phyloP scores from a whole-genome alignment of 1,139 yeast species.

The Meyerozyma smithsonii region DNA sequence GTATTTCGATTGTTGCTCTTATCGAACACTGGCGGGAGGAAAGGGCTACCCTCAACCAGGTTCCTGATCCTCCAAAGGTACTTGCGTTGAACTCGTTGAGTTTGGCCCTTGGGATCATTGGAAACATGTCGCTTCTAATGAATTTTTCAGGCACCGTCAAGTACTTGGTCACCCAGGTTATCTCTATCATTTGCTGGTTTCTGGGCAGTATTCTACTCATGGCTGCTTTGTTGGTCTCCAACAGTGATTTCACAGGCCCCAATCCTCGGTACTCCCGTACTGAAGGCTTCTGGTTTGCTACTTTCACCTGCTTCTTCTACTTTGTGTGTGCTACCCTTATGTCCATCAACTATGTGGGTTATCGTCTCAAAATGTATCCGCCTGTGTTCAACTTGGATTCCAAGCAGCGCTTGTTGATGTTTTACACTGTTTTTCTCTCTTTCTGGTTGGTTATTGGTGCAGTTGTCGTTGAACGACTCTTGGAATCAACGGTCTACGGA shows the following conservation, averaged over 20 bases:
- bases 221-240: constrained; percentile 38
- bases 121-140: constrained; percentile 61
- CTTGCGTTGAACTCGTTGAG: constrained; percentile 57
- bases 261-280: constrained; percentile 26
- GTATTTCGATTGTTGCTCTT: constrained; percentile 67
- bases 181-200: constrained; percentile 62
- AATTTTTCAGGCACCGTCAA: constrained; percentile 58
- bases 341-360: constrained; percentile 58
- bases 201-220: constrained; percentile 50
- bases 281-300: constrained; percentile 77
- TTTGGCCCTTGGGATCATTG: constrained; percentile 56
- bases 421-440: constrained; percentile 60
- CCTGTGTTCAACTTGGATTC: constrained; percentile 62
- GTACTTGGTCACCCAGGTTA: constrained; percentile 54
- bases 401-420: constrained; percentile 67
- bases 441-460: constrained; percentile 72
- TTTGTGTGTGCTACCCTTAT: constrained; percentile 50
- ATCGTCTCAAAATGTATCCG: constrained; percentile 53
- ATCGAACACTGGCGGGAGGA: constrained; percentile 62
- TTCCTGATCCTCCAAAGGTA: constrained; percentile 39
- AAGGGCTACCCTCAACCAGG: constrained; percentile 16
- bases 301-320: constrained; percentile 58
- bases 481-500: constrained; percentile 44
- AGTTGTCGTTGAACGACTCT: constrained; percentile 34
- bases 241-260: constrained; percentile 13